phyloP scores from a whole-genome alignment of 768 basidiomycete genomes.

The Leccinum sublutescens region DNA sequence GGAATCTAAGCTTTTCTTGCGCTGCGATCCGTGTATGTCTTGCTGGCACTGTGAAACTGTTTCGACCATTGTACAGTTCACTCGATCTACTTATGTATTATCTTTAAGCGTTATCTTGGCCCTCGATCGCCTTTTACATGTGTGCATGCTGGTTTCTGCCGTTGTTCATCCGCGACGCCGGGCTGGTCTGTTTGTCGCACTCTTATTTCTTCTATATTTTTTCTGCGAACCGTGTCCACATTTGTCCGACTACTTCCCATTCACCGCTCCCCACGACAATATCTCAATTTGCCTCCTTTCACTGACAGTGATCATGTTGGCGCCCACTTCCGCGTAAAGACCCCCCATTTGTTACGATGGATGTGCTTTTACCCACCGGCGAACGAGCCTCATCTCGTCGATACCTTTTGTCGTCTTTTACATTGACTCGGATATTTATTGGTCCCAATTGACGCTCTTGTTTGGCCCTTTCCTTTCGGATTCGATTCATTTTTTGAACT shows the following conservation, averaged over 20 bases:
- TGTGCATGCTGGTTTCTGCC: conserved; percentile 25
- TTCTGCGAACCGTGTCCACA: conserved; percentile 4
- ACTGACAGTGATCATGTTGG: conserved; percentile 2
- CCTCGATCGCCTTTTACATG: neutral
- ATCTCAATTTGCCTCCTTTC: neutral
- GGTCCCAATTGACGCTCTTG: neutral
- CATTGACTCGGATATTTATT: neutral
- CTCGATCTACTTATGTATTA: conserved; percentile 25
- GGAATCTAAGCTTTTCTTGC: conserved; percentile 47
- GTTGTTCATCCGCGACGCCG: conserved; percentile 23
- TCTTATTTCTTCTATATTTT: neutral
- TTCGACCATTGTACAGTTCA: conserved; percentile 19
- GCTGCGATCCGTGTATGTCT: conserved; percentile 5
- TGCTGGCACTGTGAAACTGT: conserved; percentile 11
- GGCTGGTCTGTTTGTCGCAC: conserved; percentile 29
- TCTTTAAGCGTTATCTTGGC: conserved; percentile 10
- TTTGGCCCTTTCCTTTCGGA: neutral
- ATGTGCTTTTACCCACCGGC: conserved; percentile 28
- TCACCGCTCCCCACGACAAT: neutral
- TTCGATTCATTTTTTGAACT: neutral
- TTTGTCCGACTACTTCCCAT: conserved; percentile 13
- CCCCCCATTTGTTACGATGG: conserved; percentile 11
- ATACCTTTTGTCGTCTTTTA: conserved; percentile 22
- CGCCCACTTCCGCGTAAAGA: conserved; percentile 16
- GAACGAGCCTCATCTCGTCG: conserved; percentile 38